These are phyloP conservation scores for Lactarius hatsudake DNA, from an alignment of 768 basidiomycete species.

Conservation along the genomic window DNA sequence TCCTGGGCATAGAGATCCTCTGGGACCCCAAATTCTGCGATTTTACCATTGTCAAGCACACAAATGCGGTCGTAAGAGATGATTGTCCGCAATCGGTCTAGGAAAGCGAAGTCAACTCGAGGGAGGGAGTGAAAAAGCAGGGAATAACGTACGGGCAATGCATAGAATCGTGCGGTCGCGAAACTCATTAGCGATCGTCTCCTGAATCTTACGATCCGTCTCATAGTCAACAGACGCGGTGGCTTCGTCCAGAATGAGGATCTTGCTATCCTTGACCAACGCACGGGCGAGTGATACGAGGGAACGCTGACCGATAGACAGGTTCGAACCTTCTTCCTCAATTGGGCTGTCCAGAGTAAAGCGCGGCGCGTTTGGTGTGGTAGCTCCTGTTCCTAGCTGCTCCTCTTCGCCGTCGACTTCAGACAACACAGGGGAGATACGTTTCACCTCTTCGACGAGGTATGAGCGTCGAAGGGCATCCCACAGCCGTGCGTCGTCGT, in stretches of 20 bases:
- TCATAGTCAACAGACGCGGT: conserved; percentile 88
- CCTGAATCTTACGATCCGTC: conserved; percentile 88
- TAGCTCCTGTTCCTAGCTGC: conserved; percentile 33
- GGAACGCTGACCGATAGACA: conserved; percentile 79
- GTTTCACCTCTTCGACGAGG: conserved; percentile 58
- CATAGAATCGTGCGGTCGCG: conserved; percentile 80
- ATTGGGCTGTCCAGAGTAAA: conserved; percentile 82
- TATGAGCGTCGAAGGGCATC: conserved; percentile 85
- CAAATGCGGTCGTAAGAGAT: conserved; percentile 86
- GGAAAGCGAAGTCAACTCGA: not conserved
- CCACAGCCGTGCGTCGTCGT: conserved; percentile 83
- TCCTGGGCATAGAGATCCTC: conserved; percentile 53
- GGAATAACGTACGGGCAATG: conserved; percentile 66
- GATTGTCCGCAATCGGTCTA: conserved; percentile 83
- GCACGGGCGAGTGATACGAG: conserved; percentile 87
- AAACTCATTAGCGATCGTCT: conserved; percentile 84
- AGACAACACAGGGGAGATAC: conserved; percentile 30
- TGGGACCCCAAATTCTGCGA: conserved; percentile 87
- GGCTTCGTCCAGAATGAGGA: conserved; percentile 89
- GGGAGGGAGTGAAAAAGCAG: not conserved
- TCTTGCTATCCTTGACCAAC: conserved; percentile 78
- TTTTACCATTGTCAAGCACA: conserved; percentile 77
- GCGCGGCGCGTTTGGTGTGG: conserved; percentile 34
- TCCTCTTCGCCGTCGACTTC: conserved; percentile 38
- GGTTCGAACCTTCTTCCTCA: conserved; percentile 83